Base-by-base conservation (phyloP, 2,329 filamentous ascomycete species). In the Lasiodiplodia sp. region DNA sequence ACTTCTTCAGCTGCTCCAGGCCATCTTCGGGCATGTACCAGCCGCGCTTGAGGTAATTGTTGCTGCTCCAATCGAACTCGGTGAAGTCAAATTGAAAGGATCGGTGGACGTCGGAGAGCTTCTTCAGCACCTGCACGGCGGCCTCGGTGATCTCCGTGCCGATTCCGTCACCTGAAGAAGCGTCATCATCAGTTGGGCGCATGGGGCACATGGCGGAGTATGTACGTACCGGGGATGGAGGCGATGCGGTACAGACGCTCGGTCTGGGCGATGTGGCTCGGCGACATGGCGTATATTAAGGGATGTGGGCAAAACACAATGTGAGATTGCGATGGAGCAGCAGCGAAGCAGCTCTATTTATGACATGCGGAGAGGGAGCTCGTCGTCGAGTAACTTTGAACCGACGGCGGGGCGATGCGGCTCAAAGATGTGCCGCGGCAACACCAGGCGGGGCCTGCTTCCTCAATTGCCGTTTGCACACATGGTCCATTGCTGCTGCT, bases 61-160 rank as follows among this genome's bases (percentile, higher is more conserved):
- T 81, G 69, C 79, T 82, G 66, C 79, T 82, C 81, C 83, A 86
- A 75, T 86, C 83, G 71, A 86, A 84, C 68, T 83, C 81, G 1
- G 78, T 83, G 72, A 86, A 87, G 14, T 85, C 80, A 69, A 87
- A 83, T 10, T 79, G 70, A 72, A 85, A 87, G 28, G 77, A 82
- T 23, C 79, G 80, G 6, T 83, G 75, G 5, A 77, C 76, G 28
- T 78, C 72, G n/a, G 83, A 78, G 25, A 87, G 78, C 60, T 80
- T 82, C 68, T 81, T 77, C 18, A 87, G 73, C 21, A 83, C 82
- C 72, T 83, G 74, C 10, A 84, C 81, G 3, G 87, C 85, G 2
- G 87, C 87, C 34, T 83, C 80, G 38, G 90, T 83, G n/a, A 91
- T 88, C 75, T 91, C 88, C 2, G 83, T 82, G 34, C 89, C 88